Evolutionary conservation across 495 filamentous ascomycete species (phyloP).

Genomic region (Bombardia bombarda): DNA sequence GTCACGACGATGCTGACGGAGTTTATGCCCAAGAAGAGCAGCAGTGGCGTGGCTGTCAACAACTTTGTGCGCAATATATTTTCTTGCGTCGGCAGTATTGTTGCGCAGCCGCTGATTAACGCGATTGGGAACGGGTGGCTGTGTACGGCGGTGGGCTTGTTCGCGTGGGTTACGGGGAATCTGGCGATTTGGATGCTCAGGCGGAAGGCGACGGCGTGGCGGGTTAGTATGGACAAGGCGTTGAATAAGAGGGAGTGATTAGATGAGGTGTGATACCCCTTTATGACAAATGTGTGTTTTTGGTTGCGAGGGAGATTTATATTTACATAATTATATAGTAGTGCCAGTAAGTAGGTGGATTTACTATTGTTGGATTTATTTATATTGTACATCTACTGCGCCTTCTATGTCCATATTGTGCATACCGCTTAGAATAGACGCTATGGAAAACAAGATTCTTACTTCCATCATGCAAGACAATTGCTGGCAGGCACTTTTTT

Average conservation of each 20-base stretch:
- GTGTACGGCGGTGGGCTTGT: constrained; percentile 67
- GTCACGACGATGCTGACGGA: constrained; percentile 81
- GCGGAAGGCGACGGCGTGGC: constrained; percentile 58
- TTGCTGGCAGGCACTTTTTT: too few species aligned
- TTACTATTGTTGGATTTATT: too few species aligned
- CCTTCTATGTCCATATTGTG: too few species aligned
- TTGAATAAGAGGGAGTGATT: constrained; percentile 6
- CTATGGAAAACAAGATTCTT: too few species aligned
- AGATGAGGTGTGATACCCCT: too few species aligned
- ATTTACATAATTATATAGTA: too few species aligned
- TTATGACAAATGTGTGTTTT: too few species aligned
- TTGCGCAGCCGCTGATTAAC: constrained; percentile 69
- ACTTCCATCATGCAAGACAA: too few species aligned
- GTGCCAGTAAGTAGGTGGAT: too few species aligned
- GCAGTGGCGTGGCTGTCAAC: constrained; percentile 73
- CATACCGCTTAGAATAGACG: too few species aligned
- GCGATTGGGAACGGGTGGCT: constrained; percentile 86
- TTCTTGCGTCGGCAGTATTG: constrained; percentile 64
- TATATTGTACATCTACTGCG: too few species aligned
- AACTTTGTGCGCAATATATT: constrained; percentile 87
- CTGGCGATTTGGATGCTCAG: constrained; percentile 59
- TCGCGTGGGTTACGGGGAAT: constrained; percentile 47
- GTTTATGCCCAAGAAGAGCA: constrained; percentile 74
- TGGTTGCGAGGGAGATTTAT: too few species aligned
- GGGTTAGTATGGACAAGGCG: constrained; percentile 54